These are phyloP conservation scores for Fusarium citri DNA, from an alignment of 2,329 filamentous ascomycete species.

Conservation along the genomic window DNA sequence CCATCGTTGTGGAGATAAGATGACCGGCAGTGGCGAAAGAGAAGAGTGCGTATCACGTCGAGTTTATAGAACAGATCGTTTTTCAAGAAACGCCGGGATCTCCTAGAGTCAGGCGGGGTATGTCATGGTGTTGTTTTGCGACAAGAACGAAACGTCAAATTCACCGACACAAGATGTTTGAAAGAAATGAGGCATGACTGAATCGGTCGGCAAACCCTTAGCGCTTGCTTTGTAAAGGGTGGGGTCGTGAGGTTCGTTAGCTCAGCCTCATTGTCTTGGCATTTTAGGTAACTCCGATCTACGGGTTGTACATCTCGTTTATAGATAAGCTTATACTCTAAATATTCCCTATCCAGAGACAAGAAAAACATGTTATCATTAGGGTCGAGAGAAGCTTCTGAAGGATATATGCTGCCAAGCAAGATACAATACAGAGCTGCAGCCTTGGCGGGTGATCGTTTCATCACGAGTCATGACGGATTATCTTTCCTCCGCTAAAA, in stretches of 20 bases:
- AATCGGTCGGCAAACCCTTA: neutral
- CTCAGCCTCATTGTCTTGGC: constrained; percentile 1
- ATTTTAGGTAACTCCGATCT: neutral
- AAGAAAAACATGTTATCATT: no score
- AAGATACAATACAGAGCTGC: neutral
- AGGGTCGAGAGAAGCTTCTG: no score
- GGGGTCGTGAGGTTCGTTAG: neutral
- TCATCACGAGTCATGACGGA: neutral
- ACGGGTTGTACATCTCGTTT: no score
- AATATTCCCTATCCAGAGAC: no score
- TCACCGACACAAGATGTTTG: neutral
- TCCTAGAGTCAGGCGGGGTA: no score
- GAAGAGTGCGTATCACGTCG: no score
- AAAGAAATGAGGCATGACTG: neutral
- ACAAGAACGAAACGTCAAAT: neutral
- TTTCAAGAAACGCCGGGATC: no score
- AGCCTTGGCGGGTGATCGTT: neutral
- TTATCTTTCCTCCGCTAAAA: neutral
- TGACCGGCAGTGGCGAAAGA: no score
- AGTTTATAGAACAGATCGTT: no score
- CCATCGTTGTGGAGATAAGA: neutral
- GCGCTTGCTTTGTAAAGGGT: neutral
- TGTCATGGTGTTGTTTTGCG: neutral
- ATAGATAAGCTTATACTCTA: no score
- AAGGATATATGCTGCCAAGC: neutral